A percentile compares a stretch with the other conserved stretches of the same genome.
These are phyloP conservation scores for Zarea fungicola DNA, from an alignment of 2,329 filamentous ascomycete genomes.

Conservation along the genomic window DNA sequence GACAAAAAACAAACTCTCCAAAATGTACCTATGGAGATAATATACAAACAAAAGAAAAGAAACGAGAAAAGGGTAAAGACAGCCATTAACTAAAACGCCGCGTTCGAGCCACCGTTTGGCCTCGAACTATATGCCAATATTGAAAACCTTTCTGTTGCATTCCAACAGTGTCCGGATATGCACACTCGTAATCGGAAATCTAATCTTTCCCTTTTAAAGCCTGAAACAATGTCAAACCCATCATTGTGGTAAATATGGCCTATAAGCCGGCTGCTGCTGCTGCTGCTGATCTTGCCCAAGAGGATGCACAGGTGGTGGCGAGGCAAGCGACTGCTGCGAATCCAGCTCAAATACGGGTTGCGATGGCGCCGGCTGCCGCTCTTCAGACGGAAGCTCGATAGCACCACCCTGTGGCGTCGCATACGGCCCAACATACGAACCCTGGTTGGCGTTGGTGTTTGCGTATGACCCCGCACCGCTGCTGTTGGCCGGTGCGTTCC, in stretches of 20 bases:
- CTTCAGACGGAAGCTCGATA: constrained; percentile 1
- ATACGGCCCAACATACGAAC: constrained; percentile 8
- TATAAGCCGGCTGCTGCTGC: not conserved
- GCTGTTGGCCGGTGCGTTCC: not conserved
- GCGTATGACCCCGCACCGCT: not conserved
- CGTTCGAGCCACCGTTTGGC: too few species aligned
- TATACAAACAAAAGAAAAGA: too few species aligned
- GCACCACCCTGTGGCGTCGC: not conserved
- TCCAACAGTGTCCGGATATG: too few species aligned
- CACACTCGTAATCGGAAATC: too few species aligned
- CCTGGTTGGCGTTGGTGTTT: not conserved
- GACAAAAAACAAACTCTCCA: too few species aligned
- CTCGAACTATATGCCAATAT: too few species aligned
- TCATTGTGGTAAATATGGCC: constrained; percentile 1
- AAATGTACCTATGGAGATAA: too few species aligned
- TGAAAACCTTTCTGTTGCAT: too few species aligned
- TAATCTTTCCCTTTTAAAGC: too few species aligned
- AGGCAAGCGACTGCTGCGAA: not conserved
- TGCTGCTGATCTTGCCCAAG: not conserved
- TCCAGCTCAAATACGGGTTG: constrained; percentile 10
- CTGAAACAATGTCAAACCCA: too few species aligned
- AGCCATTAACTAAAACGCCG: too few species aligned
- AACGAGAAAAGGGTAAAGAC: too few species aligned
- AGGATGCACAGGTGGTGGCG: not conserved
- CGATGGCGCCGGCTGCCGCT: not conserved